These are phyloP conservation scores for Sphagnurus paluster DNA, from an alignment of 1,284 basidiomycete genomes.

Conservation along the genomic window DNA sequence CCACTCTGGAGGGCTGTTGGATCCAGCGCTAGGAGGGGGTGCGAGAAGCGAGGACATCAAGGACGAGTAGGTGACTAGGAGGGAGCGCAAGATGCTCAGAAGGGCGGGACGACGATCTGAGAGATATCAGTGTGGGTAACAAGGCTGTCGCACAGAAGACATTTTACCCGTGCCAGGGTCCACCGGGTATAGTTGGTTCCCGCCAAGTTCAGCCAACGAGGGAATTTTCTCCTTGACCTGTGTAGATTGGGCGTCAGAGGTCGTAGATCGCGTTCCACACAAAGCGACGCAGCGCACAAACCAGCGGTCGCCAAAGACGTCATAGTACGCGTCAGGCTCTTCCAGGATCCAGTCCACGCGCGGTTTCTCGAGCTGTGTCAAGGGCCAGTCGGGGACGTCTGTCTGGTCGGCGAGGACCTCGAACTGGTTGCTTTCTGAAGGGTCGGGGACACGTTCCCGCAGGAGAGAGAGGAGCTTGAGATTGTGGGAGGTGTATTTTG, in stretches of 20 bases:
- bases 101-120: slow-evolving; percentile 74
- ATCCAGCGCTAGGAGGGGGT: slow-evolving; percentile 54
- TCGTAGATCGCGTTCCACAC: slow-evolving; percentile 8
- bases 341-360: slow-evolving; percentile 82
- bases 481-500: slow-evolving; percentile 69
- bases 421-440: slow-evolving; percentile 50
- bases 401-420: slow-evolving; percentile 63
- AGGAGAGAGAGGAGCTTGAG: slow-evolving; percentile 63
- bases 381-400: slow-evolving; percentile 72
- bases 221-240: slow-evolving; percentile 77
- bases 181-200: slow-evolving; percentile 69
- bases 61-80: slow-evolving; percentile 70
- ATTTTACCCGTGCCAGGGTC: slow-evolving; percentile 67
- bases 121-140: slow-evolving; percentile 8
- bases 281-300: slow-evolving; percentile 59
- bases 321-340: slow-evolving; percentile 66
- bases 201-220: slow-evolving; percentile 68
- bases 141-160: slow-evolving; percentile 20
- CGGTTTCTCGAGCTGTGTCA: slow-evolving; percentile 73
- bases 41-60: slow-evolving; percentile 61
- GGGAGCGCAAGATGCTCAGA: slow-evolving; percentile 61
- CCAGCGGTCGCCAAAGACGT: slow-evolving; percentile 80
- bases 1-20: slow-evolving; percentile 64
- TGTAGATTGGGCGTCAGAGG: slow-evolving; percentile 7
- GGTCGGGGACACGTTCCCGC: slow-evolving; percentile 46